phyloP scores from a whole-genome alignment of 2,329 filamentous ascomycete species.

The Claviceps quebecensis region DNA sequence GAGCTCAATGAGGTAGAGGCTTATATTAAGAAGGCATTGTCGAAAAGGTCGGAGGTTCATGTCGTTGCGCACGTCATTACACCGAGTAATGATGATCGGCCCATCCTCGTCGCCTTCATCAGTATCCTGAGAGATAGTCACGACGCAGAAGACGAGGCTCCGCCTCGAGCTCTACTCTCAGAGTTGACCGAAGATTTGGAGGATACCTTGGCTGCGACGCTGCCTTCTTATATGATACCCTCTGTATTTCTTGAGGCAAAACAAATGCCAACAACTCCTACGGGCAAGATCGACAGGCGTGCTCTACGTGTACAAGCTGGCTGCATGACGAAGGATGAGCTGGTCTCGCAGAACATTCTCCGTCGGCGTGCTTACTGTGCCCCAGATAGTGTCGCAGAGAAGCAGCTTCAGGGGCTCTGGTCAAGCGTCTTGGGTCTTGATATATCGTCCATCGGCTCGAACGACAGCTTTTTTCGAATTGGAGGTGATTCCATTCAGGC shows the following conservation, averaged over 20 bases:
- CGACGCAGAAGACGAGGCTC: not conserved
- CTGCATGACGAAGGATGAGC: not conserved
- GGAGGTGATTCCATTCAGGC: slow-evolving; percentile 18
- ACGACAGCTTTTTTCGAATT: slow-evolving; percentile 15
- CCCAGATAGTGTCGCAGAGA: not conserved
- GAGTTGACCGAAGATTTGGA: not conserved
- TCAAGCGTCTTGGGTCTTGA: slow-evolving; percentile 23
- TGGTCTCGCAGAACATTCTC: not conserved
- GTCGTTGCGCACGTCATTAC: not conserved
- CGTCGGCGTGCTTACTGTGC: not conserved
- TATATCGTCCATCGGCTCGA: not conserved
- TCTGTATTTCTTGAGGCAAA: not conserved
- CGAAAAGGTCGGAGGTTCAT: not conserved
- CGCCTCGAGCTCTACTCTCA: not conserved
- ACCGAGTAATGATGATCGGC: not conserved
- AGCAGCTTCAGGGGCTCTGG: slow-evolving; percentile 4
- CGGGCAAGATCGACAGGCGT: not conserved
- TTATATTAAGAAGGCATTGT: not conserved
- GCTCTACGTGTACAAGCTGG: not conserved
- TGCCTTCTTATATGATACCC: not conserved
- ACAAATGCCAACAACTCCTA: not conserved
- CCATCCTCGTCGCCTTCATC: not conserved
- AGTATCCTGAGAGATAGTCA: not conserved
- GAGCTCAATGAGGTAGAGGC: slow-evolving; percentile 11
- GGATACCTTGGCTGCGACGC: not conserved